phyloP scores from a whole-genome alignment of 2,329 filamentous ascomycete genomes.

The Xylariomycetidae sp. region DNA sequence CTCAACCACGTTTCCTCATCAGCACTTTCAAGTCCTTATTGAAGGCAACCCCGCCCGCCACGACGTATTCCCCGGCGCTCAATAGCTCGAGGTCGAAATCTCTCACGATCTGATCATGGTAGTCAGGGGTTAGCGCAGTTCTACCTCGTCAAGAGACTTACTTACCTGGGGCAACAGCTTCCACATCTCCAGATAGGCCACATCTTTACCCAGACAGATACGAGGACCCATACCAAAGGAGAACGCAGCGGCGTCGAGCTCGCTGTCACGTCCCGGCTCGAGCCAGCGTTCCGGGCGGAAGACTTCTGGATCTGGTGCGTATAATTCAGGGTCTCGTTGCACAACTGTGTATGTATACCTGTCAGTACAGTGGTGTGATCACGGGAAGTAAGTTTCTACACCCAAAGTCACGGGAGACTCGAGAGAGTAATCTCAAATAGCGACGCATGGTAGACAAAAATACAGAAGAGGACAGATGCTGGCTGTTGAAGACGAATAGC shows the following conservation, averaged over 20 bases:
- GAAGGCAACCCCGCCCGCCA: constrained; percentile 2
- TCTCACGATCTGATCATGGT: background rate
- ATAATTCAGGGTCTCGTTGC: constrained; percentile 24
- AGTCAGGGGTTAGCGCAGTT: background rate
- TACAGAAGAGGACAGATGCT: too few species aligned
- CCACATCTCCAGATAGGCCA: constrained; percentile 1
- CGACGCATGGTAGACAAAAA: too few species aligned
- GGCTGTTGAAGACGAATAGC: too few species aligned
- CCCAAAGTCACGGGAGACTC: too few species aligned
- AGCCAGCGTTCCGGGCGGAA: constrained; percentile 30
- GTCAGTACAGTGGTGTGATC: too few species aligned
- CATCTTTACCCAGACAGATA: constrained; percentile 1
- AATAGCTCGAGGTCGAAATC: constrained; percentile 1
- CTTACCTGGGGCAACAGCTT: constrained; percentile 3
- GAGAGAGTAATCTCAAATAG: too few species aligned
- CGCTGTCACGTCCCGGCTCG: background rate
- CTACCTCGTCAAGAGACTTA: too few species aligned
- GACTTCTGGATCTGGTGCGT: constrained; percentile 25
- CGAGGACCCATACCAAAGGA: constrained; percentile 3
- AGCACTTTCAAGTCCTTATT: constrained; percentile 1
- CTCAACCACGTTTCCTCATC: too few species aligned
- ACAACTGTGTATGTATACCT: too few species aligned
- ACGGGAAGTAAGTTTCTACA: too few species aligned
- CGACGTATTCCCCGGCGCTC: background rate
- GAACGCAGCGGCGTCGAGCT: constrained; percentile 2